Percentiles rank a stretch among this genome's conserved stretches.
phyloP scores from a whole-genome alignment of 345 rosid species.

The Rhizophora mangle region DNA sequence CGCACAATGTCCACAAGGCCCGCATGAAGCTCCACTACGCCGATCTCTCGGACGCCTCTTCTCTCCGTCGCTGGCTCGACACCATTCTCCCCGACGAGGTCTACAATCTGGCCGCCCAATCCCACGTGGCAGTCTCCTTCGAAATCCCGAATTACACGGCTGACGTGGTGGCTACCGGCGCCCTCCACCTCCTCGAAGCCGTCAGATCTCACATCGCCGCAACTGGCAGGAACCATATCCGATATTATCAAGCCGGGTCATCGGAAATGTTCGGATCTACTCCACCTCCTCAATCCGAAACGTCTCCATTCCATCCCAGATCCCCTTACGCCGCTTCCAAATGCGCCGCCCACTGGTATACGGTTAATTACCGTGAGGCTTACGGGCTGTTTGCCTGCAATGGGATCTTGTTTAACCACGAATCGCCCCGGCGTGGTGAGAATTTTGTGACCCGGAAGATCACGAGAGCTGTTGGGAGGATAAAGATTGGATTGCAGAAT shows the following conservation, averaged over 20 bases:
- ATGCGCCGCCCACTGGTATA: conserved; percentile 97
- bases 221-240: conserved; percentile 57
- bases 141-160: conserved; percentile 97
- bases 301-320: conserved; percentile 86
- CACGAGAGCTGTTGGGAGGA: conserved; percentile 86
- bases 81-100: conserved; percentile 82
- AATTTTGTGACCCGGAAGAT: conserved; percentile 93
- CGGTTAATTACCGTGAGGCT: conserved; percentile 91
- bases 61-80: conserved; percentile 96
- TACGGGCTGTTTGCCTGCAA: conserved; percentile 86
- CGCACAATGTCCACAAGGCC: conserved; percentile 84
- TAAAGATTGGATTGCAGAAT: conserved; percentile 77
- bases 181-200: conserved; percentile 89
- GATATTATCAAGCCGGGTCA: conserved; percentile 92
- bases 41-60: conserved; percentile 85
- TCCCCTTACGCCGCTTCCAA: conserved; percentile 97
- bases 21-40: conserved; percentile 89
- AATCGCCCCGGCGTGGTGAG: conserved; percentile 90
- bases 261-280: conserved; percentile 98
- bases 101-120: conserved; percentile 92
- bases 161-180: conserved; percentile 91
- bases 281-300: conserved; percentile 79
- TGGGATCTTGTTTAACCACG: conserved; percentile 89
- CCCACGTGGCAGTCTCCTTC: conserved; percentile 92
- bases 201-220: conserved; percentile 81